These are phyloP conservation scores for Taxillus chinensis DNA, from an alignment of 164 flowering plant species.

Conservation along the genomic window DNA sequence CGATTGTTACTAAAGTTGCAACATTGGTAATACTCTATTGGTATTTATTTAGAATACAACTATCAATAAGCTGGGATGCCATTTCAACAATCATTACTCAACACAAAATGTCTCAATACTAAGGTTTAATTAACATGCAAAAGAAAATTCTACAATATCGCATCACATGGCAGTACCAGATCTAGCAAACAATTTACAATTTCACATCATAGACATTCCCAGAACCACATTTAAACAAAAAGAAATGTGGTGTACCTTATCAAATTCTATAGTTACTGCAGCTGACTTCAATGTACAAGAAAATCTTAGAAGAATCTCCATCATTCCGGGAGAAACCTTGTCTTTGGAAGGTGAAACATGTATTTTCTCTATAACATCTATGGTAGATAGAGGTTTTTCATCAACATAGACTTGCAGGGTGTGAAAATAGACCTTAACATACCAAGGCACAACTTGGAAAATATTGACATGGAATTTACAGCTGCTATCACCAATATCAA, in stretches of 20 bases:
- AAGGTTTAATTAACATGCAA: no score
- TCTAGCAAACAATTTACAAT: background rate
- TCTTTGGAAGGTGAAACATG: slow-evolving; percentile 90
- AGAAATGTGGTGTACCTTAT: slow-evolving; percentile 54
- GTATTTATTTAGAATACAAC: no score
- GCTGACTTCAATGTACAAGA: slow-evolving; percentile 61
- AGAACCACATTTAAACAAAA: background rate
- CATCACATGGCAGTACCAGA: no score
- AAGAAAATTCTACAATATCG: no score
- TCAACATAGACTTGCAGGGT: slow-evolving; percentile 54
- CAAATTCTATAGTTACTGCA: slow-evolving; percentile 65
- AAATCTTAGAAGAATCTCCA: slow-evolving; percentile 67
- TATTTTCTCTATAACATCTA: slow-evolving; percentile 49
- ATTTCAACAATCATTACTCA: no score
- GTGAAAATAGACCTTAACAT: slow-evolving; percentile 85
- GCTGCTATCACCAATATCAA: slow-evolving; percentile 17
- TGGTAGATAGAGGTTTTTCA: slow-evolving; percentile 29
- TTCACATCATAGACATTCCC: background rate
- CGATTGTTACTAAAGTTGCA: no score
- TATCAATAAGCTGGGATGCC: no score
- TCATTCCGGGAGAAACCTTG: slow-evolving; percentile 73
- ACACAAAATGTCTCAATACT: no score
- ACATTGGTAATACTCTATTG: no score
- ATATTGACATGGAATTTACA: slow-evolving; percentile 48
- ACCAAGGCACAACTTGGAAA: slow-evolving; percentile 97